Percentiles rank a stretch among this genome's conserved stretches.
These are phyloP conservation scores for Botryosphaeria dothidea DNA, from an alignment of 2,329 filamentous ascomycete genomes.

Conservation along the genomic window DNA sequence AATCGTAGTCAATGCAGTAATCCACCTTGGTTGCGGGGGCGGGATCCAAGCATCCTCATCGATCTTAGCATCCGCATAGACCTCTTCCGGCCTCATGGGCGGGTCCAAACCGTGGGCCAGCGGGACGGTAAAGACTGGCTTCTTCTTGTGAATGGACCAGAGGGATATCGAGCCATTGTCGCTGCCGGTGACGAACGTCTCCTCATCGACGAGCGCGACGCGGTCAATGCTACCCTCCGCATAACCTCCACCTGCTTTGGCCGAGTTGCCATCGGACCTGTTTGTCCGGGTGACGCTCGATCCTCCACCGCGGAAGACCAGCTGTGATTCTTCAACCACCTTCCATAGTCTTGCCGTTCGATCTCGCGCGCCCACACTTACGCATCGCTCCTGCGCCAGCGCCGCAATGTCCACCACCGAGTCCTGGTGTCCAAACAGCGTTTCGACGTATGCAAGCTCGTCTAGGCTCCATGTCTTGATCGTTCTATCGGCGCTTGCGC, in stretches of 20 bases:
- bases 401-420: slow-evolving; percentile 77
- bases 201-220: slow-evolving; percentile 84
- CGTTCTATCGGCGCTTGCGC: slow-evolving; percentile 84
- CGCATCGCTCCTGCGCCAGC: slow-evolving; percentile 80
- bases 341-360: slow-evolving; percentile 94
- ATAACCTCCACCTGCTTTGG: slow-evolving; percentile 45
- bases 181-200: slow-evolving; percentile 87
- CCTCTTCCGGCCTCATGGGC: slow-evolving; percentile 64
- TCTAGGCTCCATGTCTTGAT: slow-evolving; percentile 95
- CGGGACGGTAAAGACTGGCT: slow-evolving; percentile 77
- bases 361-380: slow-evolving; percentile 88
- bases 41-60: slow-evolving; percentile 40
- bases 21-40: slow-evolving; percentile 73
- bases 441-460: slow-evolving; percentile 91
- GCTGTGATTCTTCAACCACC: slow-evolving; percentile 89
- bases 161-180: slow-evolving; percentile 86
- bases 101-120: slow-evolving; percentile 85
- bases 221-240: slow-evolving; percentile 87
- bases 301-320: slow-evolving; percentile 88
- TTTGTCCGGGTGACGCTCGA: slow-evolving; percentile 35
- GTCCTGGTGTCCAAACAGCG: slow-evolving; percentile 94
- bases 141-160: slow-evolving; percentile 93
- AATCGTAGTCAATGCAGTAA: slow-evolving; percentile 83
- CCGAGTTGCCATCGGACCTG: slow-evolving; percentile 31
- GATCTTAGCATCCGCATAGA: slow-evolving; percentile 71